Conservation (phyloP, 1,139 yeast species). For the Kodamaea fungicola region DNA sequence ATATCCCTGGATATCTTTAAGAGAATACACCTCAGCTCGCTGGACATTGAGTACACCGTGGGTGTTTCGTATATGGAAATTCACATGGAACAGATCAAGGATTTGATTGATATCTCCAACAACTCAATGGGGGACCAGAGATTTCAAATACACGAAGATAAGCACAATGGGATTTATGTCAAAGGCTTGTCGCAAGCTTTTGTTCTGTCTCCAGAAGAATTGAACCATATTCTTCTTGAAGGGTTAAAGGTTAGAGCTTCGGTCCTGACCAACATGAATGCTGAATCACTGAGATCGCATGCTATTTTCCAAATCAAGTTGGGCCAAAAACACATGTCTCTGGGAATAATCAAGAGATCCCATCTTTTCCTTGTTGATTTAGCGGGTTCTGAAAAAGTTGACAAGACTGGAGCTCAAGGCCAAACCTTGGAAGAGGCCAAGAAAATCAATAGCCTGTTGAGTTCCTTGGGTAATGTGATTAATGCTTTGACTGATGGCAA, state of each 20-base stretch:
- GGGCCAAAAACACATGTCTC: conserved; percentile 52
- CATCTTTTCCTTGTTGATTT: conserved; percentile 76
- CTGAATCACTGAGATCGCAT: conserved; percentile 78
- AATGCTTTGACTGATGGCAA: conserved; percentile 72
- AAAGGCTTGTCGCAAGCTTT: conserved; percentile 62
- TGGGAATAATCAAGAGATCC: conserved; percentile 62
- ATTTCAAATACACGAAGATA: conserved; percentile 65
- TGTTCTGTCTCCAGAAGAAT: conserved; percentile 57
- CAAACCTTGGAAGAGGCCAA: conserved; percentile 79
- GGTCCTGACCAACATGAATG: conserved; percentile 69
- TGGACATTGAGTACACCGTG: conserved; percentile 63
- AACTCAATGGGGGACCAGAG: conserved; percentile 21
- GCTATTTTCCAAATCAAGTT: conserved; percentile 70
- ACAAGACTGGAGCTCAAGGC: conserved; percentile 76
- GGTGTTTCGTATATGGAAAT: conserved; percentile 79
- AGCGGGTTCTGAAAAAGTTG: conserved; percentile 89
- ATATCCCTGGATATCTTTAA: conserved; percentile 65
- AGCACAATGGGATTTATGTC: conserved; percentile 64
- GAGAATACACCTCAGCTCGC: conserved; percentile 47
- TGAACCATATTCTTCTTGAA: conserved; percentile 50
- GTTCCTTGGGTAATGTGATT: conserved; percentile 78
- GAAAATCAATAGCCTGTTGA: conserved; percentile 74
- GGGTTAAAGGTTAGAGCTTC: conserved; percentile 58
- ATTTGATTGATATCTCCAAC: conserved; percentile 39
- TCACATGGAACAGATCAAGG: conserved; percentile 73